These are phyloP conservation scores for Apiotrichum gamsii DNA, from an alignment of 1,284 basidiomycete species.

Conservation along the genomic window DNA sequence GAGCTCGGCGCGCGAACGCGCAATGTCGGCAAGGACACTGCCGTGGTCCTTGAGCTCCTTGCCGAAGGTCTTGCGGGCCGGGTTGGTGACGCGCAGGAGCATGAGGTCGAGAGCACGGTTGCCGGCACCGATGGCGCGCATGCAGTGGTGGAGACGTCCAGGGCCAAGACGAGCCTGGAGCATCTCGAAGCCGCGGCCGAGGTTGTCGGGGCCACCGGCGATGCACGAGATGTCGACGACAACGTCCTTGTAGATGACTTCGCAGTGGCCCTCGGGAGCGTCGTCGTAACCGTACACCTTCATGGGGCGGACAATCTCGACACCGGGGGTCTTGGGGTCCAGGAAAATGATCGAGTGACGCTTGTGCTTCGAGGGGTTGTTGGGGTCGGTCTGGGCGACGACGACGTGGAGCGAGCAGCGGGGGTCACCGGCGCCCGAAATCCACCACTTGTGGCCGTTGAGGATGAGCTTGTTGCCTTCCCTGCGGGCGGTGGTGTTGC, in stretches of 20 bases:
- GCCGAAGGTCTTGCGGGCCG: constrained; percentile 84
- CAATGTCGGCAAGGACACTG: constrained; percentile 83
- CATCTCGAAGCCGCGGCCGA: constrained; percentile 94
- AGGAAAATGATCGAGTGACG: constrained; percentile 94
- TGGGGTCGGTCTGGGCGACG: constrained; percentile 56
- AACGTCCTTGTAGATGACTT: constrained; percentile 90
- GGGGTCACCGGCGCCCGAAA: constrained; percentile 93
- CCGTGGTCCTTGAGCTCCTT: constrained; percentile 88
- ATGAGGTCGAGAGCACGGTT: constrained; percentile 79
- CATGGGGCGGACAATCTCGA: constrained; percentile 86
- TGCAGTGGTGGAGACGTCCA: constrained; percentile 95
- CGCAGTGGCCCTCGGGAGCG: constrained; percentile 91
- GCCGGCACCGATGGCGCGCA: constrained; percentile 90
- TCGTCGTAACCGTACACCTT: constrained; percentile 89
- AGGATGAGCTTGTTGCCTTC: constrained; percentile 87
- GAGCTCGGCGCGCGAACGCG: constrained; percentile 85
- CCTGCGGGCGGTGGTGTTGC: constrained; percentile 68
- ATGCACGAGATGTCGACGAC: constrained; percentile 64
- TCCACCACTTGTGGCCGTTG: constrained; percentile 99
- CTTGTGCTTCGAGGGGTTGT: constrained; percentile 53
- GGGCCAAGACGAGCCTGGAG: constrained; percentile 96
- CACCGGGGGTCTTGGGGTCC: constrained; percentile 76
- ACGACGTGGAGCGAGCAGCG: constrained; percentile 84
- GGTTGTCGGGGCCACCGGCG: constrained; percentile 62
- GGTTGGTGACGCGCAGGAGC: constrained; percentile 87